phyloP scores from a whole-genome alignment of 345 rosid genomes.

The Psidium guajava region DNA sequence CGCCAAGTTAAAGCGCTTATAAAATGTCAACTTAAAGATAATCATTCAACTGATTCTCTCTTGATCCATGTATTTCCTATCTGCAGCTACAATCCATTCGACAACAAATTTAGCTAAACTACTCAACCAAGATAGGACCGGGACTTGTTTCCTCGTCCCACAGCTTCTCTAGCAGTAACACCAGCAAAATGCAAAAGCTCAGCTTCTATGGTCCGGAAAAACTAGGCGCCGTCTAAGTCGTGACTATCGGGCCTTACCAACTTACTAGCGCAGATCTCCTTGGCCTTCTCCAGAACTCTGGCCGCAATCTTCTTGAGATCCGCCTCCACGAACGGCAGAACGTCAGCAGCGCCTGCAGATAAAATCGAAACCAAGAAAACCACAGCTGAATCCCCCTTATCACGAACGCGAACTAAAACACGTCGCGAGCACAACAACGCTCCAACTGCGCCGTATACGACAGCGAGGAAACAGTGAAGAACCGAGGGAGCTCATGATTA shows the following conservation, averaged over 20 bases:
- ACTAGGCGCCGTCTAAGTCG: not conserved
- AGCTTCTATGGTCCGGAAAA: not conserved
- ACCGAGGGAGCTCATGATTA: not conserved
- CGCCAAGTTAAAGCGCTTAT: not conserved
- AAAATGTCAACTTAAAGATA: not conserved
- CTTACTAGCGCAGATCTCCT: conserved; percentile 40
- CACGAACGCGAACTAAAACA: not conserved
- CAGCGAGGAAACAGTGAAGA: not conserved
- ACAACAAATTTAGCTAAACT: not conserved
- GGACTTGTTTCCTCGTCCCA: not conserved
- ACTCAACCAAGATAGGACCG: not conserved
- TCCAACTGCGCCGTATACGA: too few relatives aligned
- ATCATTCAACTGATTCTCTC: not conserved
- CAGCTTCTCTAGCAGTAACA: not conserved
- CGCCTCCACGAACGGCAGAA: conserved; percentile 52
- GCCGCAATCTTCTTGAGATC: conserved; percentile 71
- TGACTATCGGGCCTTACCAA: conserved; percentile 22
- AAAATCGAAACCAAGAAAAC: not conserved
- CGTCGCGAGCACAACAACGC: not conserved
- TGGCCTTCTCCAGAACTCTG: conserved; percentile 55
- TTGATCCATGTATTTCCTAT: not conserved
- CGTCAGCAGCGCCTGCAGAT: conserved; percentile 58
- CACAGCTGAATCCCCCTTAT: not conserved
- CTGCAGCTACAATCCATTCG: not conserved
- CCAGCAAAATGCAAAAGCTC: not conserved